These are phyloP conservation scores for Cadophora malorum DNA, from an alignment of 2,329 filamentous ascomycete genomes.

Conservation along the genomic window DNA sequence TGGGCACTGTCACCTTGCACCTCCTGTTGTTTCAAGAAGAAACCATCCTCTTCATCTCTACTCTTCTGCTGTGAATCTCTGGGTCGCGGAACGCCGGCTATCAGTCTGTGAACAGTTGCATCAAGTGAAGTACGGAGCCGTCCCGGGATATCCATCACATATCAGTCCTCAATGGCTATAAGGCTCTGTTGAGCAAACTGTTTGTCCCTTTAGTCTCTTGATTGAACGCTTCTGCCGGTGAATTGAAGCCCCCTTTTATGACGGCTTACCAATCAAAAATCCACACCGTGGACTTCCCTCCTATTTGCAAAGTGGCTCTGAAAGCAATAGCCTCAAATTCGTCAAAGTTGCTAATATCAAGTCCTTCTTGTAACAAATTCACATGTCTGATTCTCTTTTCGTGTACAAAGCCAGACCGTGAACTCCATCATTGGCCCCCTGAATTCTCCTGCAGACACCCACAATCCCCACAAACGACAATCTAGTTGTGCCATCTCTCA, in stretches of 20 bases:
- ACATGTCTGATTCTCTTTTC: background rate
- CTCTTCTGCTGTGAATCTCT: too few relatives aligned
- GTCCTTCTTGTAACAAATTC: background rate
- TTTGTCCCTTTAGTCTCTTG: background rate
- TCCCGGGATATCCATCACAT: constrained; percentile 2
- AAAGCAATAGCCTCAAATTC: background rate
- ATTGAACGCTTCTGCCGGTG: background rate
- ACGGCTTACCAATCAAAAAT: background rate
- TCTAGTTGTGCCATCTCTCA: background rate
- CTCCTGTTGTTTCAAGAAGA: too few relatives aligned
- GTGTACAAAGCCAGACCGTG: constrained; percentile 28
- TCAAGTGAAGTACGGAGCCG: background rate
- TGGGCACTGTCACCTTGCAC: background rate
- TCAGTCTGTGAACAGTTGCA: background rate
- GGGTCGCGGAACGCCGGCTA: too few relatives aligned
- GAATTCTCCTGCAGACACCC: constrained; percentile 32
- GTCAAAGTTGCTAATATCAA: background rate
- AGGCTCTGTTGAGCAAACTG: background rate
- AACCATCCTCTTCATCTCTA: too few relatives aligned
- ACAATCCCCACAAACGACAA: constrained; percentile 17
- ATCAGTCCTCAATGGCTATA: background rate
- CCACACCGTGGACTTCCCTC: background rate
- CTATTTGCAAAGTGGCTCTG: background rate
- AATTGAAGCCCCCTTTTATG: background rate
- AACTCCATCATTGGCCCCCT: constrained; percentile 6